Percentiles rank a stretch among this genome's conserved stretches.
These are phyloP conservation scores for Arabis alpina DNA, from an alignment of 345 rosid genomes.

Conservation along the genomic window DNA sequence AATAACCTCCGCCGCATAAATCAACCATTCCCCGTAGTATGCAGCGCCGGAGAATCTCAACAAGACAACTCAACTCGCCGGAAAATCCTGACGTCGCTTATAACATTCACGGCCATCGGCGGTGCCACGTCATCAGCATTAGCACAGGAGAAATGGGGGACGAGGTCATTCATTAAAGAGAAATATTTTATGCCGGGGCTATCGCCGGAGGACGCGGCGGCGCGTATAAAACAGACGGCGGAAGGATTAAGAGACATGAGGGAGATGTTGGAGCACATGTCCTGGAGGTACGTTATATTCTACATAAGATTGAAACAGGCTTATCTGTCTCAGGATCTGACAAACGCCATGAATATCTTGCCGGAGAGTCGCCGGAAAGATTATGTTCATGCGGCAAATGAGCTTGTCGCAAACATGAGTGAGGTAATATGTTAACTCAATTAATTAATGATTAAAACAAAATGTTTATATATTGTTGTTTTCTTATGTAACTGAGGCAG, in stretches of 20 bases:
- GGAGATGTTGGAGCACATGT: constrained; percentile 87
- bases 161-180: constrained; percentile 68
- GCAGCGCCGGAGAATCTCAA: constrained; percentile 37
- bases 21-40: constrained; percentile 36
- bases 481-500: background rate
- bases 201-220: constrained; percentile 83
- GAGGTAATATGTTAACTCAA: constrained; percentile 49
- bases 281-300: constrained; percentile 88
- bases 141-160: constrained; percentile 83
- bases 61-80: constrained; percentile 44
- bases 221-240: constrained; percentile 86
- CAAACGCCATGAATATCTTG: constrained; percentile 63
- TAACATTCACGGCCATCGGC: constrained; percentile 48
- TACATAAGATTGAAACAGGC: constrained; percentile 73
- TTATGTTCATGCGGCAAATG: constrained; percentile 73
- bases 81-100: constrained; percentile 47
- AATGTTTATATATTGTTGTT: background rate
- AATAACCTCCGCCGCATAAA: constrained; percentile 31
- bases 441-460: background rate
- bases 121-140: constrained; percentile 44
- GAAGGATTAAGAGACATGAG: constrained; percentile 78
- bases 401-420: constrained; percentile 72
- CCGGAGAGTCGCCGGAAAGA: constrained; percentile 60
- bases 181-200: constrained; percentile 69
- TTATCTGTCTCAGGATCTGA: constrained; percentile 82